Base-by-base conservation (phyloP, 2,329 filamentous ascomycete genomes). In the Pseudocercospora fuligena region DNA sequence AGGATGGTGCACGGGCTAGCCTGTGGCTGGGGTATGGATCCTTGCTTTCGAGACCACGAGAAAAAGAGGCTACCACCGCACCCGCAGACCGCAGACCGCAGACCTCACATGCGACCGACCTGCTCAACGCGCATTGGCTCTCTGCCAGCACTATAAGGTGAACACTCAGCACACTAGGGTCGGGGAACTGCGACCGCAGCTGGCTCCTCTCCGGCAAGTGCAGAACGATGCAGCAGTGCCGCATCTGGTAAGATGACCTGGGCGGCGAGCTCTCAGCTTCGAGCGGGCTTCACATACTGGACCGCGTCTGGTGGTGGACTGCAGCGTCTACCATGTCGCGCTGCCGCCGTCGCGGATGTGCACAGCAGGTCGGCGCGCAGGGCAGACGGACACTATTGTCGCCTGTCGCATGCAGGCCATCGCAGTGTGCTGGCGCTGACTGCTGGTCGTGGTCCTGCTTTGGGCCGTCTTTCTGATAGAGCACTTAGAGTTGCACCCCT, bases 141-240 rank as follows among this genome's bases (percentile, higher is more conserved):
- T 46, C 40, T 21, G 31, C 56, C 56, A 59, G 56, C 56, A 36
- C 9, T 12, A 60, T 33, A 40, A 29, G 25, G 21, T 43, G 58
- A 40, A 21, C 54, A 58, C 54, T 58, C 54, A 58, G 29, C 54
- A 58, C 57, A 49, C 60, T 66, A 60, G 56, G 29, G 29, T 46
- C 64, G 64, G 60, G 60, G 60, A 59, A 53, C n/a, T 43, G 40
- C 12, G 12, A 60, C 49, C 27, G 54, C 46, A n/a, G 40, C 31
- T 66, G 64, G 60, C 65, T 60, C 57, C 61, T 66, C 57, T 16
- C 49, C 65, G 65, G 65, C 65, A 66, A 56, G 53, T 31, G 53
- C 53, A 31, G 27, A 56, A 29, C 19, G 23, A 56, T 29, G 53
- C 25, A 29, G 36, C 19, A 43, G 21, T 29, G 36, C 57, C 36